Base-by-base conservation (phyloP, 768 basidiomycete genomes). In the Amanita muscaria region DNA sequence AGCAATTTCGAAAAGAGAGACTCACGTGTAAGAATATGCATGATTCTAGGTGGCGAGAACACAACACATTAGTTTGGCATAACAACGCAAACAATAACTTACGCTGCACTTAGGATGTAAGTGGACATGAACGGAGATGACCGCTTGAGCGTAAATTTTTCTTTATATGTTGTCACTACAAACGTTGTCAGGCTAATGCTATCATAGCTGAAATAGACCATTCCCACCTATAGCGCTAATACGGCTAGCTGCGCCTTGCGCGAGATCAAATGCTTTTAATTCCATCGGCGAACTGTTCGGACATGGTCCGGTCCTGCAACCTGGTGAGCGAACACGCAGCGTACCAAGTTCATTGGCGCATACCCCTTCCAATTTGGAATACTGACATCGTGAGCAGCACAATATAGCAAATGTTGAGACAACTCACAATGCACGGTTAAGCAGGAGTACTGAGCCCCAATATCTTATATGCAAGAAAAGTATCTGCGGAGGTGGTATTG, bases 391-490 rank as follows among this genome's bases (percentile, higher is more conserved):
- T 55, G 15, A 56, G 41, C 11, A 47, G 46, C 21, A 42, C 19
- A 25, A 34, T 36, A 36, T 36, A 45, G 19, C 8, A 49, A 29
- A 29, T 48, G 25, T 12, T 21, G 22, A 39, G 33, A 14, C 12
- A 19, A 72, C 86, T 70, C 60, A 88, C 86, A 87, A 89, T 12
- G 83, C 84, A 41, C 87, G 73, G 59, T 88, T 75, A 30, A 88
- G 67, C 29, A 89, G 64, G 10, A 89, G 66, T 4, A 88, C 79
- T 14, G 83, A 71, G 5, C 76, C 77, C 77, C 83, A 85, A 57
- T 89, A 88, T 50, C 83, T 71, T 45, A 85, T 69, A 52, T 89
- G 83, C 32, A 88, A 63, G 36, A 77, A 70, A 23, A 88, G 58
- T 19, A 88, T 69, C 42, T 80, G 76, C 1, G 86, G 80, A 3